A percentile compares a stretch with the other conserved stretches of the same genome.
Conservation (phyloP, 2,329 filamentous ascomycete genomes). For the Fusarium falciforme region DNA sequence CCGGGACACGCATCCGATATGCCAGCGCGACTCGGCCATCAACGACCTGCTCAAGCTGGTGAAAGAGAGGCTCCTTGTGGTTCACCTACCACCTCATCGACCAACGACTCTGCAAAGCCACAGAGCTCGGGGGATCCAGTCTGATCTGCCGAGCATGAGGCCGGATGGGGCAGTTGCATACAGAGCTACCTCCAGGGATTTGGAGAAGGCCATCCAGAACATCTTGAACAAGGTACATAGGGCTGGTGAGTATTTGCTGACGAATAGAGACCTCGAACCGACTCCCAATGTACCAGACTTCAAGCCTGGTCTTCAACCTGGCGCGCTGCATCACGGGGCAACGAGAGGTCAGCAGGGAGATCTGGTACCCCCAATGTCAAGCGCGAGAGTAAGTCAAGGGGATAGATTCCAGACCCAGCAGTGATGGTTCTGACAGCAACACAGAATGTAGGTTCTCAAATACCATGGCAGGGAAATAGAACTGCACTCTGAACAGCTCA, state of each 20-base stretch:
- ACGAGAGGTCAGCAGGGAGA: too few species aligned
- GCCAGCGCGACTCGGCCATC: neutral
- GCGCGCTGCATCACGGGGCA: too few species aligned
- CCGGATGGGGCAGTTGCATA: neutral
- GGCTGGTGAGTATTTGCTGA: neutral
- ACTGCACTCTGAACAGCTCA: too few species aligned
- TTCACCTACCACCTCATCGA: neutral
- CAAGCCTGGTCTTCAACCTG: too few species aligned
- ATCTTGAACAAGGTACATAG: too few species aligned
- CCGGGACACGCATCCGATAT: neutral
- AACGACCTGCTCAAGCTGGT: neutral
- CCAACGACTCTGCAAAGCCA: neutral
- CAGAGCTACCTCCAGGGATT: neutral
- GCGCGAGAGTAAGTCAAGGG: too few species aligned
- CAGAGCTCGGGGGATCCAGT: neutral
- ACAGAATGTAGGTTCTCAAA: too few species aligned
- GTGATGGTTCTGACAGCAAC: too few species aligned
- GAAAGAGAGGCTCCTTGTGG: neutral
- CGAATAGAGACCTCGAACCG: neutral
- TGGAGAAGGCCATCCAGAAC: neutral
- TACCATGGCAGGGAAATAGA: too few species aligned
- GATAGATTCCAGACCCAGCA: too few species aligned
- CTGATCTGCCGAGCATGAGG: neutral
- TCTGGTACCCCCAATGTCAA: too few species aligned
- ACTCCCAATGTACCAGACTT: too few species aligned